These are phyloP conservation scores for Didymella pinodella DNA, from an alignment of 2,329 filamentous ascomycete genomes.

Conservation along the genomic window DNA sequence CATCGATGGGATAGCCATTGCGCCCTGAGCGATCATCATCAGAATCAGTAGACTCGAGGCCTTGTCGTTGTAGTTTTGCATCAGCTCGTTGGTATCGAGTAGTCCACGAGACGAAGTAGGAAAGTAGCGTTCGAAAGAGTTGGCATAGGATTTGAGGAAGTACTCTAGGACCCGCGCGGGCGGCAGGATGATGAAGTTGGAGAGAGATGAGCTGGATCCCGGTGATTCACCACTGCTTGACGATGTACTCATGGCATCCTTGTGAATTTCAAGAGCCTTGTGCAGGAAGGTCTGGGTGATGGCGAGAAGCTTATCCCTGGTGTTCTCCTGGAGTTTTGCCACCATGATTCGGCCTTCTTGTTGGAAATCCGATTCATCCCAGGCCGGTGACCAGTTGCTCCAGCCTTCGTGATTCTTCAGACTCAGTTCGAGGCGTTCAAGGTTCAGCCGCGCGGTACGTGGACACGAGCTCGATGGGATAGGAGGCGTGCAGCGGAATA, in stretches of 20 bases:
- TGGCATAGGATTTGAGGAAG: conserved; percentile 71
- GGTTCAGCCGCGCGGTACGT: conserved; percentile 59
- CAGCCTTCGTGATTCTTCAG: conserved; percentile 61
- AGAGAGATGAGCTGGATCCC: conserved; percentile 57
- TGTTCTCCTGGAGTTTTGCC: conserved; percentile 61
- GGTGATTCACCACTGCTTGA: conserved; percentile 55
- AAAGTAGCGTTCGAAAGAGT: conserved; percentile 72
- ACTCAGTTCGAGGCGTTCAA: conserved; percentile 61
- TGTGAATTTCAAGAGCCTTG: conserved; percentile 74
- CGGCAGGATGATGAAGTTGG: conserved; percentile 71
- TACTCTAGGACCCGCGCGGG: conserved; percentile 72
- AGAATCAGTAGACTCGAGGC: conserved; percentile 71
- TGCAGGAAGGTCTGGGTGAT: conserved; percentile 75
- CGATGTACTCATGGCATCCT: conserved; percentile 57
- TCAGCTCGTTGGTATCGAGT: conserved; percentile 72
- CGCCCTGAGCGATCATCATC: conserved; percentile 76
- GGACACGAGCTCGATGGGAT: conserved; percentile 59
- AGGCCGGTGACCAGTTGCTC: conserved; percentile 60
- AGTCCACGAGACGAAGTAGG: conserved; percentile 67
- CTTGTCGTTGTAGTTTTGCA: conserved; percentile 68
- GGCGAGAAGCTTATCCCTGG: conserved; percentile 73
- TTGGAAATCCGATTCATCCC: conserved; percentile 58
- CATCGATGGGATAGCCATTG: conserved; percentile 69
- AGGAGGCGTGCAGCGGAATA: conserved; percentile 61
- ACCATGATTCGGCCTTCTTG: conserved; percentile 58